Percentiles rank a stretch among this genome's conserved stretches.
These are phyloP conservation scores for Verticillium isaacii DNA, from an alignment of 2,329 filamentous ascomycete species.

Conservation along the genomic window DNA sequence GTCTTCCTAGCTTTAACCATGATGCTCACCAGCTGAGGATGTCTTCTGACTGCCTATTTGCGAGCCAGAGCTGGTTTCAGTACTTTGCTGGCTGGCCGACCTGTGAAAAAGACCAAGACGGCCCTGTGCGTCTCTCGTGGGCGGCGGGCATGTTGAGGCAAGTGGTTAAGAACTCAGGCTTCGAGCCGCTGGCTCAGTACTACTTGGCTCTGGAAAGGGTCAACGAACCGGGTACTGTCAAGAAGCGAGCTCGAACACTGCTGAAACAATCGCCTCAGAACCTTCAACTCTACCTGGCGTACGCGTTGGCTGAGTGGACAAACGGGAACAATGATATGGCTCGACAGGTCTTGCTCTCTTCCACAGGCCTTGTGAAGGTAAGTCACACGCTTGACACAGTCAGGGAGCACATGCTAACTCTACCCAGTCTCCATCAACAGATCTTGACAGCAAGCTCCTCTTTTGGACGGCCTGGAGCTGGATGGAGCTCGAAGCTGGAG, in stretches of 20 bases:
- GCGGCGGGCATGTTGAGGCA: slow-evolving; percentile 51
- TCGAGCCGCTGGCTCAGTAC: slow-evolving; percentile 60
- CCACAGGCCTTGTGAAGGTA: slow-evolving; percentile 39
- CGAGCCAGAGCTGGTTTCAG: slow-evolving; percentile 38
- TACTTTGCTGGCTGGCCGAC: slow-evolving; percentile 25
- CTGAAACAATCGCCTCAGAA: slow-evolving; percentile 64
- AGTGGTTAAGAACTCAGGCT: slow-evolving; percentile 40
- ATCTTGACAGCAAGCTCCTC: slow-evolving; percentile 19
- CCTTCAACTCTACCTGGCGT: slow-evolving; percentile 70
- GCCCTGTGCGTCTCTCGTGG: slow-evolving; percentile 38
- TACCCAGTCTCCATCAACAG: background rate
- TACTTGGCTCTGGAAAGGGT: slow-evolving; percentile 62
- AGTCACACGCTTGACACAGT: slow-evolving; percentile 7
- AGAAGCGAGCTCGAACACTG: slow-evolving; percentile 67
- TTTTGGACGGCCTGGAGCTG: slow-evolving; percentile 63
- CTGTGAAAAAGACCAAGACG: slow-evolving; percentile 13
- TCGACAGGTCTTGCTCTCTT: slow-evolving; percentile 61
- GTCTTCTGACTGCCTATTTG: slow-evolving; percentile 51
- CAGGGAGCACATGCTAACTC: background rate
- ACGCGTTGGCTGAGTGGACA: slow-evolving; percentile 65
- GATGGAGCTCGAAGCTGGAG: slow-evolving; percentile 50
- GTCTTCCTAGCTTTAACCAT: slow-evolving; percentile 19
- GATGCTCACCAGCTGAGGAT: slow-evolving; percentile 22
- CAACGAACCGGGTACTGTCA: slow-evolving; percentile 49
- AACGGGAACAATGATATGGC: slow-evolving; percentile 54